Base-by-base conservation (phyloP, 371 early-diverging fungal species). In the Ordospora colligata region DNA sequence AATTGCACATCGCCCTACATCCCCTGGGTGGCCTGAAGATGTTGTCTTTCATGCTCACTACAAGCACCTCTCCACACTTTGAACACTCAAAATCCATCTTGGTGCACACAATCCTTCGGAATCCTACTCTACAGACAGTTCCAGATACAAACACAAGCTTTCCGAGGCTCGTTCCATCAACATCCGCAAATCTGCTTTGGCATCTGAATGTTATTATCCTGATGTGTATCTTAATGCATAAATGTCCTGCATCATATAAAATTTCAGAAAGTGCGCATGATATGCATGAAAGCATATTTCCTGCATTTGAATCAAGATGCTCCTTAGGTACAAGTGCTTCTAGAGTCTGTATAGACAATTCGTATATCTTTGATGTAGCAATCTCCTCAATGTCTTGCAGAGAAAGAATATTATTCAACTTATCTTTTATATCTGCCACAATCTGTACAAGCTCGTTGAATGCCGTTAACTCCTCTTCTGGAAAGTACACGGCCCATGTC, bases 31-130 rank as follows among this genome's bases (percentile, higher is more conserved):
- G 68, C 46, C 73, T 75, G 67, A 49, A 82, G 1, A 80, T 37
- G 43, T 80, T 80, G 42, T 72, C 68, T 51, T 40, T 23, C 2
- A 75, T 53, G 14, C 58, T 51, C 19, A 44, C 22, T 23, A 2
- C 9, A n/a, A 74, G 49, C 23, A 78, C 53, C 54, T 74, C 78
- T 9, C 73, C 74, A 67, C 84, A 84, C 72, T 84, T 82, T 0
- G 23, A 32, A 51, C 84, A 84, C 46, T 70, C 75, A 78, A 82
- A 84, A 14, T 71, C 51, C 42, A 78, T 17, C 40, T 69, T 53
- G 2, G 19, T 53, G 43, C 67, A 44, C 8, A 75, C 51, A 9
- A 77, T 63, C 45, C 65, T 79, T 68, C 68, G 63, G 65, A 67
- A 76, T 47, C 80, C 81, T 63, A 83, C 74, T 52, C 74, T 64